Base-by-base conservation (phyloP, 805 yeast species). In the Starmerella gropengiesseri region DNA sequence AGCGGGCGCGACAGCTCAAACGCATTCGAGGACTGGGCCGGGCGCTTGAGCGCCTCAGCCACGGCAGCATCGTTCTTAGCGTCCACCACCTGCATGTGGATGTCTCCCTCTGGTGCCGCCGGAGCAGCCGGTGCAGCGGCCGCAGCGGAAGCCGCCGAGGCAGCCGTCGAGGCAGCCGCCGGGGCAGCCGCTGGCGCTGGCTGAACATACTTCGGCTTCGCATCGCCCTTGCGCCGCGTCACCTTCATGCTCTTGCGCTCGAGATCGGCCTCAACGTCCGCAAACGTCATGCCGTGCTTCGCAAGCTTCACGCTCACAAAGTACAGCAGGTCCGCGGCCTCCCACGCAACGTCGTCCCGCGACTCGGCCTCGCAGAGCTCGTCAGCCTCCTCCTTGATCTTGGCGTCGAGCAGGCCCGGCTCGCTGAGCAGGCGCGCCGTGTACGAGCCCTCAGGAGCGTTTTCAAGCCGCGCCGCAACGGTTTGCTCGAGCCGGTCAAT, bases 381-480 rank as follows among this genome's bases (percentile, higher is more conserved):
- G 56, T 89, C 96, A 33, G 95, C 93, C 64, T 91, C 98, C 65
- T 91, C 98, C 61, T 77, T 76, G 64, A 91, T 79, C 68, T 91
- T 60, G 20, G 97, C 95, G 44, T 71, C 67, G 53, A 91, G 70
- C 40, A 91, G 68, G 20, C 68, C 70, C 31, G 75, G 76, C 63
- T 91, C 97, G 40, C 74, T 70, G 57, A 89, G 86, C 48, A 91
- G 67, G 50, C 98, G 73, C 57, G 80, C 77, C 13, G 98, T 89
- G 66, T 91, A 91, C n/a, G 96, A 87, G 1, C 94, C 95, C 50
- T 70, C 83, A 16, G 95, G 95, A 2, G 97, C 93, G 55, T 68
- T 66, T 11, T 52, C 58, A 42, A 71, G 64, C 58, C 98, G 75
- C 33, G 74, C 71, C 19, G 64, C 60, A 45, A 91, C 70, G 4